Conservation (phyloP, 805 yeast genomes). For the Lipomyces sp. region DNA sequence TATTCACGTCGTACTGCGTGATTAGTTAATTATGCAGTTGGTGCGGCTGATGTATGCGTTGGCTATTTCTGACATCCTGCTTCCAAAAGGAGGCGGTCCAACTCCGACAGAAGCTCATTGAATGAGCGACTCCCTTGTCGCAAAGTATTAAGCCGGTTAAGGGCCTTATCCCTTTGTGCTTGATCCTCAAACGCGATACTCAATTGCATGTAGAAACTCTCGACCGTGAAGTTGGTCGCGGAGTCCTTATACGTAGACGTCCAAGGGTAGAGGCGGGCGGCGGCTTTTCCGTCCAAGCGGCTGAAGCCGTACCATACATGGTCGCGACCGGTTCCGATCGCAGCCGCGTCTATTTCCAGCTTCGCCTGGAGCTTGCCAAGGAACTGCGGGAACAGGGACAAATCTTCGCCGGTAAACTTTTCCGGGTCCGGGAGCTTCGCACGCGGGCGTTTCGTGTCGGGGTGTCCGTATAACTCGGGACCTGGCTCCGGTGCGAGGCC, state of each 20-base stretch:
- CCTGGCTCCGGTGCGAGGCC: too few relatives aligned
- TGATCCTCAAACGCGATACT: not conserved
- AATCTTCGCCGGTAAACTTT: not conserved
- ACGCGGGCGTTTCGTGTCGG: not conserved
- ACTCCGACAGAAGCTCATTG: not conserved
- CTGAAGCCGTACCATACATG: not conserved
- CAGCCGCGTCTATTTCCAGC: not conserved
- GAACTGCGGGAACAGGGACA: not conserved
- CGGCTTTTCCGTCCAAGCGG: not conserved
- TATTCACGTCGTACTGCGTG: too few relatives aligned
- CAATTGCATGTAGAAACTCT: not conserved
- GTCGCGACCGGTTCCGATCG: not conserved
- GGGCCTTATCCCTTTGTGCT: not conserved
- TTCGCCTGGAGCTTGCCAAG: not conserved
- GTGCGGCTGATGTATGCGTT: too few relatives aligned
- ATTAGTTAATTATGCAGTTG: too few relatives aligned
- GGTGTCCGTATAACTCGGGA: not conserved
- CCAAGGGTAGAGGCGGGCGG: not conserved
- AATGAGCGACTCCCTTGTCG: not conserved
- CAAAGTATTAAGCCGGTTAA: not conserved
- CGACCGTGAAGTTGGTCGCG: too few relatives aligned
- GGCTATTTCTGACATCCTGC: not conserved
- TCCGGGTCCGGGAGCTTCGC: not conserved
- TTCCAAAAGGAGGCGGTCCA: not conserved
- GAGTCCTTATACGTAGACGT: not conserved